These are phyloP conservation scores for Misopates orontium DNA, from an alignment of 257 asterid species.

Conservation along the genomic window DNA sequence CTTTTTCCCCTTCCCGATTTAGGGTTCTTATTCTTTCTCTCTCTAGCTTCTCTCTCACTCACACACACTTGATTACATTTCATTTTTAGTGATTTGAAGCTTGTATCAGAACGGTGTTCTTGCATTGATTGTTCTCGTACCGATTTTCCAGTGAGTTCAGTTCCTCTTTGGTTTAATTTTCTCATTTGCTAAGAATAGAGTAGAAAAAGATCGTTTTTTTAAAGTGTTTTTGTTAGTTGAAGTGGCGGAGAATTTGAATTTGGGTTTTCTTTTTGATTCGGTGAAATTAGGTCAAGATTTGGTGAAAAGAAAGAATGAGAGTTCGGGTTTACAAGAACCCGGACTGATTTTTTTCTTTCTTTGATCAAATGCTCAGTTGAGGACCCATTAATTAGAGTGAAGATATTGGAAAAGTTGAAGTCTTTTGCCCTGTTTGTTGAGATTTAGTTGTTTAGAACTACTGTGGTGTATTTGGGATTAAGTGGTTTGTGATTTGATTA, in stretches of 20 bases:
- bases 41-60: background rate
- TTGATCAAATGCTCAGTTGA: background rate
- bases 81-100: constrained; percentile 15
- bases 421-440: constrained; percentile 1
- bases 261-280: too few species aligned
- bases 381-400: constrained; percentile 5
- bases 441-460: constrained; percentile 9
- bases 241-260: constrained; percentile 15
- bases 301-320: constrained; percentile 35
- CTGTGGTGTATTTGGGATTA: constrained; percentile 23
- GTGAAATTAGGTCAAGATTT: constrained; percentile 19
- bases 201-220: background rate
- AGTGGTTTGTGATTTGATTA: constrained; percentile 25
- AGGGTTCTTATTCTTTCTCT: constrained; percentile 34
- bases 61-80: constrained; percentile 7
- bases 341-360: constrained; percentile 25
- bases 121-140: constrained; percentile 19
- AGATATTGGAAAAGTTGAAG: background rate
- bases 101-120: constrained; percentile 17
- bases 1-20: constrained; percentile 31
- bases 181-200: background rate
- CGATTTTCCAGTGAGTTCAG: constrained; percentile 38
- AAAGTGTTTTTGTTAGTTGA: constrained; percentile 30
- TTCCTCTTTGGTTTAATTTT: background rate
- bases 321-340: constrained; percentile 34